Base-by-base conservation (phyloP, 2,329 filamentous ascomycete species). In the Sporothrix phasma region DNA sequence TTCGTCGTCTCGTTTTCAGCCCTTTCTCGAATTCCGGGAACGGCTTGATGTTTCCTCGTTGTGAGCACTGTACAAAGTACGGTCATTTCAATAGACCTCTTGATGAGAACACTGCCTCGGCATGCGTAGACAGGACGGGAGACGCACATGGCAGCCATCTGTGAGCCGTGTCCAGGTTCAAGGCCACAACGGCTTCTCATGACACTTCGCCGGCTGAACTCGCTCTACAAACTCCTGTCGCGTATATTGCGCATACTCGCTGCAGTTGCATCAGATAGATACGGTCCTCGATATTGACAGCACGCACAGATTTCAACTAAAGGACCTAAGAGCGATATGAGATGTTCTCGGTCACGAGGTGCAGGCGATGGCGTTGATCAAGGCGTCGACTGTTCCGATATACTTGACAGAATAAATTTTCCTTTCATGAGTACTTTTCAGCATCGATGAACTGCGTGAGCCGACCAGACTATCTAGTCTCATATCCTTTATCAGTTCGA, bases 31-130 rank as follows among this genome's bases (percentile, higher is more conserved):
- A 65, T 64, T 66, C 64, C 65, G 62, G 63, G 64, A 64, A 64
- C 66, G 65, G 66, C 62, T 61, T 31, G 62, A 69, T 63, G 66
- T 67, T 68, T 26, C 1, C 37, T 47, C 19, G 6, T n/a, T n/a
- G 2, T 29, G n/a, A 7, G 29, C 53, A 39, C 53, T 11, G 19
- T n/a, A n/a, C n/a, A n/a, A n/a, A n/a, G n/a, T n/a, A n/a, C n/a
- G n/a, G n/a, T n/a, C n/a, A n/a, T n/a, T n/a, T n/a, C n/a, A n/a
- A n/a, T n/a, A n/a, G n/a, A n/a, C n/a, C n/a, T n/a, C n/a, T n/a
- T n/a, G n/a, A n/a, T n/a, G n/a, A n/a, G n/a, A 7, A 43, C 53
- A 39, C 53, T 11, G 19, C 22, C 34, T 22, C 39, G 37, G 53
- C 24, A 41, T 22, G 53, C 53, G 43, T 58, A 34, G 43, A 58